Evolutionary conservation across 768 basidiomycete genomes (phyloP), one percentile per base, ranked within the genome.

Genomic region (Mycena vulgaris): DNA sequence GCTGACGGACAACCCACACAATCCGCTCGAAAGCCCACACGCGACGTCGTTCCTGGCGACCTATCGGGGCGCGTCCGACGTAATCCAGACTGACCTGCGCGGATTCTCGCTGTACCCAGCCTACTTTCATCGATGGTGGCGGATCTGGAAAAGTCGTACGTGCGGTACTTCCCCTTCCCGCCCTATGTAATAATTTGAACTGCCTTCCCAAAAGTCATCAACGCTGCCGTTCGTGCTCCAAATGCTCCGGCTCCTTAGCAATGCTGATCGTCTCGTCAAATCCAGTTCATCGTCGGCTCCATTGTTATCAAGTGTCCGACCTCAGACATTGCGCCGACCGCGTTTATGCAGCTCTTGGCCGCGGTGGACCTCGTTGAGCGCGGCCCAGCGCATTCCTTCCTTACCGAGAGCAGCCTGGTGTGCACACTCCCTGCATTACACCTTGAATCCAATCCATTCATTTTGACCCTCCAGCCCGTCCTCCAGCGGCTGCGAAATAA

Each of bases 11-110:
- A 75, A 78, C 37, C 86, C 86, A 23, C 76, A 77, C 19, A 84
- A 86, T 62, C 86, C 86, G 17, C 80, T 87, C 11, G 78, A 80
- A 21, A 84, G 84, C 68, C 80, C 83, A 2, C 86, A 84, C 35
- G 86, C 86, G 0, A 83, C 86, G 5, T 87, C 86, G 11, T 85
- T 86, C 73, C 80, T 87, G 28, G 85, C 86, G 7, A 82, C 86
- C 11, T 86, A 85, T 71, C 81, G 84, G 47, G 83, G 84, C 63
- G 86, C 86, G 8, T 85, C 84, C 1, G 33, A n/a, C 21, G 51
- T 70, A 14, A 58, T 69, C 13, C 37, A 39, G 16, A 27, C 51
- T 1, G 68, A 69, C 31, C 8, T 28, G 21, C 39, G 45, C 78
- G 64, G 84, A 47, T 81, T 78, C 40, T 81, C 84, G 51, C 78